Conservation (phyloP, 2,329 filamentous ascomycete genomes). For the Cryphonectria japonica region DNA sequence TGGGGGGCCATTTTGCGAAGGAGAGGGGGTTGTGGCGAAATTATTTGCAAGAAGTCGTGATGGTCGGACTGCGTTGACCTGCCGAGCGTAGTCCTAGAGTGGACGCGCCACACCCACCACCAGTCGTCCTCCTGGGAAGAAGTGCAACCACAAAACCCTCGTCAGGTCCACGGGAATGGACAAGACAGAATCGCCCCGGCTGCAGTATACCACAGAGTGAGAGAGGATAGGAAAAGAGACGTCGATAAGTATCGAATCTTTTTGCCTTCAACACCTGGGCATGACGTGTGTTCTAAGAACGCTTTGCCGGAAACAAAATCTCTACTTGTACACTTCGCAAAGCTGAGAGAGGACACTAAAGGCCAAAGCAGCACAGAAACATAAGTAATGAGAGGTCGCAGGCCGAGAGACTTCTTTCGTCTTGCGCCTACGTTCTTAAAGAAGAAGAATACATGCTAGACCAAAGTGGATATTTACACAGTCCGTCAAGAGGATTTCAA, state of each 20-base stretch:
- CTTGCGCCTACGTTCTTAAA: too few relatives aligned
- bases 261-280: neutral
- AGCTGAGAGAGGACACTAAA: neutral
- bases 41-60: neutral
- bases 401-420: neutral
- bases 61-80: neutral
- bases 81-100: neutral
- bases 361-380: neutral
- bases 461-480: neutral
- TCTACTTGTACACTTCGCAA: neutral
- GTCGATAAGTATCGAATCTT: neutral
- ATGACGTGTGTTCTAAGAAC: neutral
- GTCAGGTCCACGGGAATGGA: neutral
- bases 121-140: neutral
- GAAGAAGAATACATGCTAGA: neutral
- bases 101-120: neutral
- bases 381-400: neutral
- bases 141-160: neutral
- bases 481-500: neutral
- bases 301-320: neutral
- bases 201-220: neutral
- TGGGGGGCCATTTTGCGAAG: slow-evolving; percentile 22
- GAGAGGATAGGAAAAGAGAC: neutral
- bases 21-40: neutral
- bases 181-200: neutral